These are phyloP conservation scores for Eutrema japonicum DNA, from an alignment of 345 rosid species.

Conservation along the genomic window DNA sequence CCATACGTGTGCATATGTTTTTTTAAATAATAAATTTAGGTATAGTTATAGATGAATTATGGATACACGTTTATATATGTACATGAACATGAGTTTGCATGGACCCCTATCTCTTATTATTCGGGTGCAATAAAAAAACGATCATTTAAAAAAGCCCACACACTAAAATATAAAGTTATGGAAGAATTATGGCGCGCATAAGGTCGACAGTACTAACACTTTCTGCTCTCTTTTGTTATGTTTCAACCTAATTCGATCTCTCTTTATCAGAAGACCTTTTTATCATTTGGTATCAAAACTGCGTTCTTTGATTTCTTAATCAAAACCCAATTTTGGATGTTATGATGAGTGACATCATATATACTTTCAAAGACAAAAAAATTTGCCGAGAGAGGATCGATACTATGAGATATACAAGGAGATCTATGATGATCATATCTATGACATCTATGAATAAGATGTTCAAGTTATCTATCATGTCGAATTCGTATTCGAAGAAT, in stretches of 20 bases:
- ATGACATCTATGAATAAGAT: no score
- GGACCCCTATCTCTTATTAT: conserved; percentile 30
- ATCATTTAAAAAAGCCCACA: conserved; percentile 4
- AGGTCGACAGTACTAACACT: conserved; percentile 24
- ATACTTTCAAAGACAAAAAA: no score
- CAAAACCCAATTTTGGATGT: no score
- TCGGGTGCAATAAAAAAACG: conserved; percentile 8
- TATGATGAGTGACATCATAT: no score
- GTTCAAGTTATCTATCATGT: no score
- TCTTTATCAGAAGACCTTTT: neutral
- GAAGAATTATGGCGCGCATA: conserved; percentile 22
- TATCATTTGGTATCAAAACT: no score
- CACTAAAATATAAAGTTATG: conserved; percentile 36
- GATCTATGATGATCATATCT: no score
- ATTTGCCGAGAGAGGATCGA: no score
- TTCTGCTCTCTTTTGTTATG: conserved; percentile 25
- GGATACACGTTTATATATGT: neutral
- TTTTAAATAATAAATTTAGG: neutral
- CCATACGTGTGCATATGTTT: conserved; percentile 12
- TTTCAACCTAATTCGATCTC: conserved; percentile 17
- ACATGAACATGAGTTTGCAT: conserved; percentile 34
- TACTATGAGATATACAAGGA: no score
- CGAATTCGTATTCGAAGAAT: no score
- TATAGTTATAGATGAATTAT: conserved; percentile 4
- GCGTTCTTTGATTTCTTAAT: no score